Evolutionary conservation across 495 filamentous ascomycete species (phyloP), one percentile per base, ranked within the genome.

Genomic region (Hypomontagnella submonticulosa): DNA sequence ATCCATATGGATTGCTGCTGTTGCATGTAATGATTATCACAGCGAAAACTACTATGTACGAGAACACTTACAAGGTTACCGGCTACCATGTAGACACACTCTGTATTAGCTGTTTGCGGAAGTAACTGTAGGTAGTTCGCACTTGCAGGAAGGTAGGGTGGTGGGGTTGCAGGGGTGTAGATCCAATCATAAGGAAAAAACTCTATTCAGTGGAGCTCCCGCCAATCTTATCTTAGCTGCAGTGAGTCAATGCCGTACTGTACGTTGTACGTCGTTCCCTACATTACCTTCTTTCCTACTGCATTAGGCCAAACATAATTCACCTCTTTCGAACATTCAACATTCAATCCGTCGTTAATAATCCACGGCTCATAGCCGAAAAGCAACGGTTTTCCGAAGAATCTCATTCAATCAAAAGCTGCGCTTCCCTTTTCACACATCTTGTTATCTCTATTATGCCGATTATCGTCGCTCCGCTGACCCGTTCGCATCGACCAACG

Each of bases 171-270:
- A 65, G 27, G 23, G 15, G 11, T 8, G 61, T 23, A 58, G 41
- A 65, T 58, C 63, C 57, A 57, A 61, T 61, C 57, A 67, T 42
- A 57, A 47, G 30, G 15, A 1, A 15, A 30, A 61, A 67, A 62
- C 44, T 30, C 61, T 67, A 67, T 67, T 67, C 7, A 54, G 47
- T 58, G 64, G 64, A 27, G 9, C 53, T 10, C 34, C 19, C n/a
- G 13, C 58, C 41, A 61, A 57, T 44, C 51, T 27, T 61, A 60
- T 18, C n/a, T 52, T 42, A 59, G 38, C 34, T 30, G 55, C 62
- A 56, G 44, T 61, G 63, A 61, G 57, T 61, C 63, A 59, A 61
- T 67, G 63, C 37, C 57, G 30, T 58, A 61, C 57, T 8, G 18
- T 54, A 40, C 32, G 33, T 55, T 20, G 43, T 60, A 38, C 61